phyloP scores from a whole-genome alignment of 2,329 filamentous ascomycete genomes.

The Trichoderma sp. region DNA sequence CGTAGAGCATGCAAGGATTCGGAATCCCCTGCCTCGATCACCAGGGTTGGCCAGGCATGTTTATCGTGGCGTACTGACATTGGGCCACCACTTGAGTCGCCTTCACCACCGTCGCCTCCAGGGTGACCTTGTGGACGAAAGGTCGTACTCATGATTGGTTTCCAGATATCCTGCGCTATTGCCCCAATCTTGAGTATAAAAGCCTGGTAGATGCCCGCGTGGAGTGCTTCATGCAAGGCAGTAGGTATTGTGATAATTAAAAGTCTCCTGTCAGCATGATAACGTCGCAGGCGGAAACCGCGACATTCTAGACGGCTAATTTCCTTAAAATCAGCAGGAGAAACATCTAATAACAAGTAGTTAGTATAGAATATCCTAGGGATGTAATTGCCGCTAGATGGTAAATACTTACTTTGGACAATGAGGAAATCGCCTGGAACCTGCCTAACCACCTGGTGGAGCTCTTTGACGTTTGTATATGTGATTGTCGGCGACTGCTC shows the following conservation, averaged over 20 bases:
- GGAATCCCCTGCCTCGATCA: not conserved
- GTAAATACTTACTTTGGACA: not conserved
- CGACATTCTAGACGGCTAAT: not conserved
- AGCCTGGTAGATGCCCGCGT: not conserved
- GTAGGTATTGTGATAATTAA: not conserved
- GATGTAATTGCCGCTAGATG: not conserved
- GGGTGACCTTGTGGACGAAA: not conserved
- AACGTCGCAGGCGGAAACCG: not conserved
- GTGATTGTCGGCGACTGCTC: not conserved
- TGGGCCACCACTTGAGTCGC: not conserved
- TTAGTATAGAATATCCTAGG: not conserved
- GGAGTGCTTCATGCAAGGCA: not conserved
- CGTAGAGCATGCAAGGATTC: not conserved
- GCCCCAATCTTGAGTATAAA: not conserved
- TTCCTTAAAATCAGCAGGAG: not conserved
- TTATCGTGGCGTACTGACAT: not conserved
- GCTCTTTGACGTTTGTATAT: not conserved
- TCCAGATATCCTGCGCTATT: not conserved
- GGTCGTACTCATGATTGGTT: not conserved
- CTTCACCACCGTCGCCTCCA: not conserved
- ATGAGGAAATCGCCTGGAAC: not conserved
- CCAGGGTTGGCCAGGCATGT: not conserved
- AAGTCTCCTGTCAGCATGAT: not conserved
- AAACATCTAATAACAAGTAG: not conserved
- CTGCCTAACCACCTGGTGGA: not conserved